Percentiles rank a stretch among this genome's conserved stretches.
These are phyloP conservation scores for Phytophthora agathidicida DNA, from an alignment of 352 stramenopile genomes.

Conservation along the genomic window DNA sequence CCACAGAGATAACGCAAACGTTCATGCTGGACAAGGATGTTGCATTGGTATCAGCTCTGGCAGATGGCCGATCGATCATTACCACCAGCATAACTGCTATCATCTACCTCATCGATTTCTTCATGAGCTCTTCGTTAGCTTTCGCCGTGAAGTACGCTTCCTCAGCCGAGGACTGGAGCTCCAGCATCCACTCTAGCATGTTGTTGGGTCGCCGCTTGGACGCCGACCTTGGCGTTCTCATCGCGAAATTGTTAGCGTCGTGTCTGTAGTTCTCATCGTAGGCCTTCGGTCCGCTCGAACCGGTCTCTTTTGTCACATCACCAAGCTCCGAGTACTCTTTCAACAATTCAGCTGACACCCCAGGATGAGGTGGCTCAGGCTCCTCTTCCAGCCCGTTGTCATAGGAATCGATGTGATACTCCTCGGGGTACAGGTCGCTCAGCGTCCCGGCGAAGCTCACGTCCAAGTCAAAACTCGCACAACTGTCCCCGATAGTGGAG, in stretches of 20 bases:
- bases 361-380: conserved; percentile 6
- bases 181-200: conserved; percentile 44
- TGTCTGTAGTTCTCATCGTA: conserved; percentile 13
- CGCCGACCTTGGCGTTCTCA: background rate
- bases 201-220: conserved; percentile 12
- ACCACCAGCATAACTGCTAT: too few species aligned
- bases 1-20: too few species aligned
- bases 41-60: conserved; percentile 1
- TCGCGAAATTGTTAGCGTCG: conserved; percentile 3
- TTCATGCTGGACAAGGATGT: background rate
- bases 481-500: conserved; percentile 23
- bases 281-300: background rate
- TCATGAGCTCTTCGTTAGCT: conserved; percentile 55
- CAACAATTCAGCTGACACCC: conserved; percentile 12
- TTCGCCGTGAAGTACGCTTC: conserved; percentile 49
- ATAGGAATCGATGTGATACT: conserved; percentile 4
- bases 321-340: conserved; percentile 20
- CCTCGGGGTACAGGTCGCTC: conserved; percentile 26
- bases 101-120: conserved; percentile 36
- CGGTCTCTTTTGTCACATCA: conserved; percentile 1
- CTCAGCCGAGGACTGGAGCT: conserved; percentile 43
- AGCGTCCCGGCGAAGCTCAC: conserved; percentile 24
- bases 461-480: conserved; percentile 24
- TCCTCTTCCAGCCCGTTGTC: conserved; percentile 23
- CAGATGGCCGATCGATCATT: too few species aligned